Evolutionary conservation across 2,329 filamentous ascomycete genomes (phyloP).

Genomic region (Verruconis gallopava): DNA sequence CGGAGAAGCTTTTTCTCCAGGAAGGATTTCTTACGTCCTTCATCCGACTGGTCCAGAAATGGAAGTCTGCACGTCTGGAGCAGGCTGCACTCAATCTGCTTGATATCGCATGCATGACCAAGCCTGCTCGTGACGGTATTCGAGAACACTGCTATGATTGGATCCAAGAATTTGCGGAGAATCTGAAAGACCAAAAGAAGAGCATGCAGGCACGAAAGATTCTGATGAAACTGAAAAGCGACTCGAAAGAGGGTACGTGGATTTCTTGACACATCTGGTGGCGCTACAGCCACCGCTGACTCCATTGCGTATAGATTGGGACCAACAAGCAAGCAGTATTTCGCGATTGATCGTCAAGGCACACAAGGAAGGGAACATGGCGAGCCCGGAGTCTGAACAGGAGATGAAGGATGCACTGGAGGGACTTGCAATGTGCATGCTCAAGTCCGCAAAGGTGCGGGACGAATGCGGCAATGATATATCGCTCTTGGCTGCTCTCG

Average conservation of each 20-base stretch:
- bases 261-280: too few species aligned
- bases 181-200: slow-evolving; percentile 1
- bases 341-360: background rate
- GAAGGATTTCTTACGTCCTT: slow-evolving; percentile 75
- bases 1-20: slow-evolving; percentile 68
- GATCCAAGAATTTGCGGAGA: slow-evolving; percentile 69
- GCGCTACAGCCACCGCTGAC: too few species aligned
- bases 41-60: slow-evolving; percentile 61
- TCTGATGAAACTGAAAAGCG: background rate
- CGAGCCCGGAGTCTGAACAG: background rate
- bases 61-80: slow-evolving; percentile 77
- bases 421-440: slow-evolving; percentile 33
- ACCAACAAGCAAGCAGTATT: background rate
- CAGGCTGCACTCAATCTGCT: slow-evolving; percentile 78
- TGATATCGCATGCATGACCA: slow-evolving; percentile 81
- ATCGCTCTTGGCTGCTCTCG: slow-evolving; percentile 55
- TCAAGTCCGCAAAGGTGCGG: slow-evolving; percentile 44
- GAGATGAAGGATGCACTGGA: background rate
- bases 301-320: background rate
- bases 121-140: slow-evolving; percentile 68
- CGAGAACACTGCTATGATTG: slow-evolving; percentile 74
- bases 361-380: background rate
- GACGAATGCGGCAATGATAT: slow-evolving; percentile 61
- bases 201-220: slow-evolving; percentile 1
- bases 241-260: background rate